Percentiles rank a stretch among this genome's conserved stretches.
Conservation (phyloP, 2,329 filamentous ascomycete species). For the Penicillium italicum region DNA sequence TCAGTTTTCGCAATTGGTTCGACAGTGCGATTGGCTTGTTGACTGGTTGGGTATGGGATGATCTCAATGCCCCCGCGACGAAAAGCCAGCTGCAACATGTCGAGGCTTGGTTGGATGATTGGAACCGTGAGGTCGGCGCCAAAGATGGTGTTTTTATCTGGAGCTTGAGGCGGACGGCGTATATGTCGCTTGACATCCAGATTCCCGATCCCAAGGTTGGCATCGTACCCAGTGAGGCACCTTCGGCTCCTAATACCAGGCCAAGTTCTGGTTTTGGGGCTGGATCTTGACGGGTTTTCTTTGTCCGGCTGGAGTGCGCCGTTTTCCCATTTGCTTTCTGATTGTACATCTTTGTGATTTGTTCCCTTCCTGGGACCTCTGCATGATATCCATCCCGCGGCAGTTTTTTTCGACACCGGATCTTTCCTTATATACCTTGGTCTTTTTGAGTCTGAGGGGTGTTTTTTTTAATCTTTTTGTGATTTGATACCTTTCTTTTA, state of each 20-base stretch:
- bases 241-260: constrained; percentile 35
- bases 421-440: constrained; percentile 4
- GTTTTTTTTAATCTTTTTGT: constrained; percentile 19
- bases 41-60: constrained; percentile 95
- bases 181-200: constrained; percentile 63
- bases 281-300: constrained; percentile 7
- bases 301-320: background rate
- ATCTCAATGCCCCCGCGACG: constrained; percentile 70
- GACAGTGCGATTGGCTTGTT: constrained; percentile 75
- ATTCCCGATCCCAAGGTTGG: constrained; percentile 51
- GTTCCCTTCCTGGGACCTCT: constrained; percentile 16
- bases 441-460: constrained; percentile 5
- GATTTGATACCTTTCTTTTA: constrained; percentile 10
- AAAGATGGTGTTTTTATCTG: constrained; percentile 69
- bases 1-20: constrained; percentile 69
- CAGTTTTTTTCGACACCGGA: constrained; percentile 1
- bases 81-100: constrained; percentile 68
- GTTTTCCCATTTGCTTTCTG: background rate
- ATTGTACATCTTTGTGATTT: constrained; percentile 23
- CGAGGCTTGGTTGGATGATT: constrained; percentile 79
- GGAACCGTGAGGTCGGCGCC: constrained; percentile 68
- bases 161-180: constrained; percentile 75
- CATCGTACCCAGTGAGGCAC: constrained; percentile 39
- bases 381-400: constrained; percentile 27
- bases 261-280: constrained; percentile 33